Evolutionary conservation across 352 stramenopile genomes (phyloP).

Genomic region (Elongisporangium senticosum): DNA sequence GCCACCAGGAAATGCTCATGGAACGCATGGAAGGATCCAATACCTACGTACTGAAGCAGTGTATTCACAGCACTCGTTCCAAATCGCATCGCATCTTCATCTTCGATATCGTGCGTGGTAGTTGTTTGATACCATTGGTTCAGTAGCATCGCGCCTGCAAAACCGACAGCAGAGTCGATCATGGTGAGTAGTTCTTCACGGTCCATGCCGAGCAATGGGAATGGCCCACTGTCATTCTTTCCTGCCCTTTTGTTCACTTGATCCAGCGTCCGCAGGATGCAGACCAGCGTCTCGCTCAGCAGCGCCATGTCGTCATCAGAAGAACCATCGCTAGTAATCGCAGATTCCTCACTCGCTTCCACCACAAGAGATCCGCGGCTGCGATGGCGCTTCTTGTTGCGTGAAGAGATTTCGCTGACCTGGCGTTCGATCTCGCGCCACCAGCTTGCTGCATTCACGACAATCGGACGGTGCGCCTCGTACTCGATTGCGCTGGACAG

Average conservation of each 20-base stretch:
- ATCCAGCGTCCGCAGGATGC: conserved; percentile 14
- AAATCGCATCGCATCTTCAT: conserved; percentile 7
- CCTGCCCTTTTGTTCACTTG: conserved; percentile 8
- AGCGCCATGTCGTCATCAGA: background rate
- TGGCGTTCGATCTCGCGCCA: conserved; percentile 35
- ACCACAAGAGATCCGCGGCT: conserved; percentile 2
- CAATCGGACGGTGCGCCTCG: conserved; percentile 15
- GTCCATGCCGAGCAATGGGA: background rate
- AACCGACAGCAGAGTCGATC: conserved; percentile 23
- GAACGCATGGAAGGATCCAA: conserved; percentile 29
- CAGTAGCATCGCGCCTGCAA: conserved; percentile 22
- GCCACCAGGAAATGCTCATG: conserved; percentile 33
- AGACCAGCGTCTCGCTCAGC: conserved; percentile 10
- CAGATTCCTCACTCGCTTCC: background rate
- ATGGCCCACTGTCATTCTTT: background rate
- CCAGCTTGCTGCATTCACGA: conserved; percentile 32
- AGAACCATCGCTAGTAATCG: background rate
- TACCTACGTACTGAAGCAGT: conserved; percentile 20
- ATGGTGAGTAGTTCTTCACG: conserved; percentile 2
- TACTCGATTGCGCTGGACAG: conserved; percentile 34
- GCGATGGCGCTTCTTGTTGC: background rate
- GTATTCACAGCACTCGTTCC: conserved; percentile 15
- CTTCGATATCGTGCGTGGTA: conserved; percentile 3
- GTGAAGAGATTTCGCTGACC: conserved; percentile 8
- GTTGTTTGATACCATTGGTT: conserved; percentile 19